Percentiles rank a stretch among this genome's conserved stretches.
phyloP scores from a whole-genome alignment of 345 rosid genomes.

The Euphorbia pulcherrima region DNA sequence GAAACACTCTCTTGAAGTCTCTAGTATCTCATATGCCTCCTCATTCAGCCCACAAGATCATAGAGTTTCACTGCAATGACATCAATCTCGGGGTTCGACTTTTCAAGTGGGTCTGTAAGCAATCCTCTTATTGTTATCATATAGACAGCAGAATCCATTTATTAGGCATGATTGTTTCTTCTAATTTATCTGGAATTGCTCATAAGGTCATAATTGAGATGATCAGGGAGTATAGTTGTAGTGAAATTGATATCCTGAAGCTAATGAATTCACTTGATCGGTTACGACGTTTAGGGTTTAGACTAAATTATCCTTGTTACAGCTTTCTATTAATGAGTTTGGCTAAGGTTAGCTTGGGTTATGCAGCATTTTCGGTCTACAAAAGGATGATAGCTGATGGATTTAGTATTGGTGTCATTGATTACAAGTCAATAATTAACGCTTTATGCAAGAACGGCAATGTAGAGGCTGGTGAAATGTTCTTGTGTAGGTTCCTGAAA shows the following conservation, averaged over 20 bases:
- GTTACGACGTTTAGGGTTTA: slow-evolving; percentile 33
- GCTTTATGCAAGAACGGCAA: slow-evolving; percentile 44
- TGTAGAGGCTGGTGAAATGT: slow-evolving; percentile 44
- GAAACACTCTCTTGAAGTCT: slow-evolving; percentile 29
- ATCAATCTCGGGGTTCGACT: slow-evolving; percentile 26
- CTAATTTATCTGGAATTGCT: slow-evolving; percentile 29
- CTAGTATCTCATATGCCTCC: slow-evolving; percentile 46
- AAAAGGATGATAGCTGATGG: slow-evolving; percentile 39
- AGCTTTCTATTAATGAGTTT: slow-evolving; percentile 43
- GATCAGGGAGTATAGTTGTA: slow-evolving; percentile 24
- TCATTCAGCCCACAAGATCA: slow-evolving; percentile 34
- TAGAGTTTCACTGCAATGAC: slow-evolving; percentile 28
- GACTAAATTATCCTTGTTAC: slow-evolving; percentile 46
- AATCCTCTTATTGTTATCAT: slow-evolving; percentile 44
- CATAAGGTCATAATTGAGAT: slow-evolving; percentile 31
- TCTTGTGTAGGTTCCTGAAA: slow-evolving; percentile 35
- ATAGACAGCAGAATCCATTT: slow-evolving; percentile 29
- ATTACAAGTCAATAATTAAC: slow-evolving; percentile 39
- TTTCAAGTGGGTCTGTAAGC: slow-evolving; percentile 42
- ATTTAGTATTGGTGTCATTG: slow-evolving; percentile 37
- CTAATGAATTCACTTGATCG: slow-evolving; percentile 36
- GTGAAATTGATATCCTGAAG: slow-evolving; percentile 32
- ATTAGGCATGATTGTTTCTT: slow-evolving; percentile 27
- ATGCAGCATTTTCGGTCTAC: slow-evolving; percentile 30
- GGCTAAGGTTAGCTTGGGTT: slow-evolving; percentile 38